Evolutionary conservation across 768 basidiomycete genomes (phyloP), one percentile per base, ranked within the genome.

Genomic region (Candolleomyces efflorescens): DNA sequence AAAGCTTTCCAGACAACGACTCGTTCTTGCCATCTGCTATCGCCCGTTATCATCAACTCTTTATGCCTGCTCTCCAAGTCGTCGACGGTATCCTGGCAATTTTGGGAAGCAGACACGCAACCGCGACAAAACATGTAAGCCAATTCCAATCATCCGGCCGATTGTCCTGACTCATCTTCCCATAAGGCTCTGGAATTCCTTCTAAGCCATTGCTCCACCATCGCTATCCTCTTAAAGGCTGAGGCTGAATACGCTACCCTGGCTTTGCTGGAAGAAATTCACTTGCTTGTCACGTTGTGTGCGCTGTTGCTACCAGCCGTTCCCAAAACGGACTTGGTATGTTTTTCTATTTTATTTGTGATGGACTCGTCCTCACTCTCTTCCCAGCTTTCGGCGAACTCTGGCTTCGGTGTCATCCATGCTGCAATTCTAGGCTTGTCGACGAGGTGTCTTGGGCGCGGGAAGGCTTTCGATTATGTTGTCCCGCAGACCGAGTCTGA

Each of bases 361-460:
- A 27, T 27, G 27, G 27, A n/a, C 15, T 12, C 17, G 12, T 2
- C 53, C 43, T 56, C 15, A 60, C 13, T 4, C 26, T 17, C 39
- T 41, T 26, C 17, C 50, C 49, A 85, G 83, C 68, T 78, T 49
- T 80, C 83, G n/a, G 77, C 83, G 22, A 85, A 82, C 60, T 81
- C 90, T 1, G 90, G 91, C 3, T 96, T 92, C 65, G 95, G 95
- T 3, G 84, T 86, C 0, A 81, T 96, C 47, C 95, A 98, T 65
- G 77, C 84, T 1, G 87, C 91, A 1, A 82, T 95, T 38, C 75
- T 94, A 10, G 77, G 81, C 17, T 75, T 97, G 5, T 85, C 92
- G 0, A 86, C 93, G 23, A 81, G 82, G 61, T 85, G 82, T 64
- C 79, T 95, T 18, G 81, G 83, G 5, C 75, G 75, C 51, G 81